Conservation (phyloP, 345 rosid species). For the Microcos paniculata region DNA sequence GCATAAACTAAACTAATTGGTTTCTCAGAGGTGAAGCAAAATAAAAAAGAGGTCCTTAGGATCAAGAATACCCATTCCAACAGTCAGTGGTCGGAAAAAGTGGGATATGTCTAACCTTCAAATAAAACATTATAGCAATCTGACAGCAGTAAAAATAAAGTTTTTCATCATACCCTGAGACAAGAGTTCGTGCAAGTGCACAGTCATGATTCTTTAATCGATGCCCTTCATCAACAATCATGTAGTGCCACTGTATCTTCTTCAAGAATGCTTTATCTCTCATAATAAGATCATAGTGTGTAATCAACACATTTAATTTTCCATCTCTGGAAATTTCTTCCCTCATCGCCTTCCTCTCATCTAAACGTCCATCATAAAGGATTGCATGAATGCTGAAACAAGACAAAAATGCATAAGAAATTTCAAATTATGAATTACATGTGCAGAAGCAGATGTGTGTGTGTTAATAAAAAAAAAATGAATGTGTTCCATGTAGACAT, state of each 20-base stretch:
- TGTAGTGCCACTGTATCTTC: conserved; percentile 86
- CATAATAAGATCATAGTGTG: conserved; percentile 98
- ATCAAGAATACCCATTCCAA: conserved; percentile 3
- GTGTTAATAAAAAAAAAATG: not conserved
- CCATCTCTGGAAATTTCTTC: conserved; percentile 70
- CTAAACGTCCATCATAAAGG: conserved; percentile 96
- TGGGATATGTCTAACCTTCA: not conserved
- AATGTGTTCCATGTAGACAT: not conserved
- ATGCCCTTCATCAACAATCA: conserved; percentile 99
- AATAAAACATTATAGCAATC: not conserved
- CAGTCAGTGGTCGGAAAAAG: not conserved
- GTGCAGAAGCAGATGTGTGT: not conserved
- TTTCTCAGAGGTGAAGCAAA: not conserved
- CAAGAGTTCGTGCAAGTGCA: conserved; percentile 84
- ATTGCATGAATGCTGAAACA: conserved; percentile 73
- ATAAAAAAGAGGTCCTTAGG: not conserved
- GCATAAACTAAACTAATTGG: not conserved
- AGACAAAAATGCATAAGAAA: conserved; percentile 26
- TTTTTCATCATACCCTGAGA: conserved; percentile 60
- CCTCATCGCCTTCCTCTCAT: conserved; percentile 89
- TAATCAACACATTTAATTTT: conserved; percentile 76
- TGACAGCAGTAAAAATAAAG: not conserved
- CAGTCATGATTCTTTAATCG: conserved; percentile 95
- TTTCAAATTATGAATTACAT: not conserved
- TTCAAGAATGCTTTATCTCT: conserved; percentile 93